These are phyloP conservation scores for Cucurbita moschata DNA, from an alignment of 306 rosid species.

Conservation along the genomic window DNA sequence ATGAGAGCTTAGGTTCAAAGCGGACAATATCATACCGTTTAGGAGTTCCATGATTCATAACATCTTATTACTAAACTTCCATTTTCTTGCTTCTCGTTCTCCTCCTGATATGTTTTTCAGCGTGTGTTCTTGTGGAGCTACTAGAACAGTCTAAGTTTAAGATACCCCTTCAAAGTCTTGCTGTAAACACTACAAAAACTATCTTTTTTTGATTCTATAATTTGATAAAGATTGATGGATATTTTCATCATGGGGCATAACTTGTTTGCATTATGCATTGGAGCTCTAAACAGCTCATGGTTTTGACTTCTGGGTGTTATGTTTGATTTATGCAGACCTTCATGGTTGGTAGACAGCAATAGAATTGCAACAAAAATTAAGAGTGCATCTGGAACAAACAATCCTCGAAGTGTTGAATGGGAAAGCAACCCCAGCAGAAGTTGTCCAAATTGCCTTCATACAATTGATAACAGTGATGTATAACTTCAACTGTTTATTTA, in stretches of 20 bases:
- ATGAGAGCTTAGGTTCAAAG: too few relatives aligned
- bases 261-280: background rate
- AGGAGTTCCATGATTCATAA: too few relatives aligned
- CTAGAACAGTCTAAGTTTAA: background rate
- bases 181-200: background rate
- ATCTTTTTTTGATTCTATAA: background rate
- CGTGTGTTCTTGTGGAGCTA: background rate
- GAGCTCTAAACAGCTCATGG: background rate
- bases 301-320: background rate
- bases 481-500: background rate
- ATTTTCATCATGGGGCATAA: background rate
- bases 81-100: background rate
- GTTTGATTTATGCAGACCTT: constrained; percentile 6
- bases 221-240: background rate
- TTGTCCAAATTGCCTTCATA: constrained; percentile 61
- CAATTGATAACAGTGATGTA: constrained; percentile 76
- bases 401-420: constrained; percentile 35
- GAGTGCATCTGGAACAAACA: constrained; percentile 46
- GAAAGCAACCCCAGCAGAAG: constrained; percentile 66
- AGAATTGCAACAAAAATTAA: constrained; percentile 83
- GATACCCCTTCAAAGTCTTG: background rate
- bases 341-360: constrained; percentile 37
- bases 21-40: too few relatives aligned
- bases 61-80: background rate
- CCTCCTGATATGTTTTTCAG: background rate